Evolutionary conservation across 176 grass and related monocot species (phyloP), one percentile per base, ranked within the genome.

Genomic region (Neostapfia colusana): DNA sequence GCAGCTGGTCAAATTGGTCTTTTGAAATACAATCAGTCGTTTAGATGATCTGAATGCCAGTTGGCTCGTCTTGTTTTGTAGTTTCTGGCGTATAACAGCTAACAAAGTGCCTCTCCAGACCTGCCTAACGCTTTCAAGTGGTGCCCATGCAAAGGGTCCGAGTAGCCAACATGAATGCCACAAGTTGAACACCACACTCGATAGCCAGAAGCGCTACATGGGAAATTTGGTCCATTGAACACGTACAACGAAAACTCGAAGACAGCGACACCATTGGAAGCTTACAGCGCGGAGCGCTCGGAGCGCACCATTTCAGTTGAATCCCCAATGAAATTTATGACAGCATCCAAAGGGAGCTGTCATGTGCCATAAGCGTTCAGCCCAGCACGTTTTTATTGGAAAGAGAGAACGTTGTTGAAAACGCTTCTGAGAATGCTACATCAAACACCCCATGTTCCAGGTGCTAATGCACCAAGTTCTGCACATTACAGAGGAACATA

Each of bases 351-450:
- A 17, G 28, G 18, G 41, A 31, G 24, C 36, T 69, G 24, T 37
- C 37, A 62, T 75, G 63, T 69, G 72, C 12, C 16, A 37, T 27
- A 88, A 2, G 50, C 1, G 41, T 62, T 39, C 39, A 40, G 55
- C 43, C 10, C 56, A 70, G 31, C 23, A 16, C 53, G 51, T 31
- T 71, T 63, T 78, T 84, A 84, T 78, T 77, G 16, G 49, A 20
- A 40, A 8, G 5, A 6, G 16, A 34, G 31, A 70, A n/a, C 45
- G 48, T 56, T 40, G 55, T 15, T 25, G 14, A 55, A 17, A 76
- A 46, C 10, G 12, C 73, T 21, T 34, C 16, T n/a, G 26, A 13
- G 73, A 13, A 76, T 35, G 18, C 16, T 84, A 63, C 55, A 70
- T 36, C 16, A 40, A 10, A 53, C 58, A 28, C 37, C 20, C 13